Conservation (phyloP, 768 basidiomycete species). For the Hygrocybe coccinea region DNA sequence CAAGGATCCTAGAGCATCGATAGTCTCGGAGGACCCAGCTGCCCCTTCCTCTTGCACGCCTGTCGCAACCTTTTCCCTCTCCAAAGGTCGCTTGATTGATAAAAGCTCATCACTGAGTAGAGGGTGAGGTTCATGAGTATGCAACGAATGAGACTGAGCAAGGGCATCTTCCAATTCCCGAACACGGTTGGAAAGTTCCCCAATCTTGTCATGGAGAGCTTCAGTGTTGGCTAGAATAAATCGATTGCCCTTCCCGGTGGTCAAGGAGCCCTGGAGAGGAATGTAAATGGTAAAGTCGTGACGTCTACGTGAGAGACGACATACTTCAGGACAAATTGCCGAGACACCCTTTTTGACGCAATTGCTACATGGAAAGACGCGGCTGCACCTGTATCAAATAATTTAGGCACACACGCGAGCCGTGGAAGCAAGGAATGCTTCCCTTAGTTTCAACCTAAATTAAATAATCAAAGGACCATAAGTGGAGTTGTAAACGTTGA, state of each 20-base stretch:
- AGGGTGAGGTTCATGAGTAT: conserved; percentile 50
- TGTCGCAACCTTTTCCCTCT: conserved; percentile 48
- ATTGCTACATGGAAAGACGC: conserved; percentile 55
- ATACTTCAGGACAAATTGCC: conserved; percentile 64
- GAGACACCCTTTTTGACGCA: conserved; percentile 56
- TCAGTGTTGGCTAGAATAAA: conserved; percentile 72
- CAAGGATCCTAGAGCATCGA: conserved; percentile 64
- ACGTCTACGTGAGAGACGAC: conserved; percentile 5
- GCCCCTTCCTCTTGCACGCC: conserved; percentile 37
- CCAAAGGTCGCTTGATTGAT: conserved; percentile 62
- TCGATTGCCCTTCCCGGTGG: conserved; percentile 69
- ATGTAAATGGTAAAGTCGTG: conserved; percentile 4
- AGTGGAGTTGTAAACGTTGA: too few relatives aligned
- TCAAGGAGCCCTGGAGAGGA: conserved; percentile 50
- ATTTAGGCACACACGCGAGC: conserved; percentile 8
- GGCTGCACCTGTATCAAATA: conserved; percentile 45
- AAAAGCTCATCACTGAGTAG: conserved; percentile 57
- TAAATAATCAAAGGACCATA: conserved; percentile 37
- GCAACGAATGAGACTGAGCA: conserved; percentile 43
- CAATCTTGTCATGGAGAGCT: conserved; percentile 64
- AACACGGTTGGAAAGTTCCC: conserved; percentile 53
- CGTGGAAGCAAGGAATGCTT: conserved; percentile 23
- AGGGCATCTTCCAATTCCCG: conserved; percentile 68
- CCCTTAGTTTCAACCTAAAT: conserved; percentile 64
- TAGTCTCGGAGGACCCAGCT: conserved; percentile 48